Base-by-base conservation (phyloP, 2,329 filamentous ascomycete species). In the Achaetomium macrosporum region DNA sequence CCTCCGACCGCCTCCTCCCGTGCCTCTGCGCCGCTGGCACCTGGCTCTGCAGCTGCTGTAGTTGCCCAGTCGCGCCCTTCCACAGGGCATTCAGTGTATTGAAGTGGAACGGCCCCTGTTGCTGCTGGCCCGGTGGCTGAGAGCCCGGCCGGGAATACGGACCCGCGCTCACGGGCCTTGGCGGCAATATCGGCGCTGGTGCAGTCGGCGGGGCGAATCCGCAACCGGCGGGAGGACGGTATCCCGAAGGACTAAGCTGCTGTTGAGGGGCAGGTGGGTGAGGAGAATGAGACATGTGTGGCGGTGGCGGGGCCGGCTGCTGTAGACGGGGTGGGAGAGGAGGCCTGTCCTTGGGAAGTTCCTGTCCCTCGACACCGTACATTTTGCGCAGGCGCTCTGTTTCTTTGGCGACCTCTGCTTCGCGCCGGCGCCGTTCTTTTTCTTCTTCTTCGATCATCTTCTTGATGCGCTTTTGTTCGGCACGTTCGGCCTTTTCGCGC, bases 321-420 rank as follows among this genome's bases (percentile, higher is more conserved):
- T 43, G 58, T 7, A 35, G 36, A 11, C 53, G 48, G 0, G 56
- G 56, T 1, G 53, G 51, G 2, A 55, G 39, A 5, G 57, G 25
- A 4, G 59, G 51, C 37, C 49, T 40, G 33, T 7, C 61, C 40
- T 60, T 69, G 56, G 61, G 70, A 29, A 70, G 57, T 2, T 68
- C 66, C 62, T 78, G 75, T 0, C 74, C 74, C 47, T 76, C 69
- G 42, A 81, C 73, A 44, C 87, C 87, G 61, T 88, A 91, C 61
- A 85, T 68, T 59, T 75, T 80, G 19, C 81, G 75, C 35, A 99
- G 73, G 1, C 90, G 78, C 66, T 93, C 89, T 0, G 93, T 97
- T 71, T 99, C 92, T 57, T 78, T 79, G 17, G 91, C 84, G 1
- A 91, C 72, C 60, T 81, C 79, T 10, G 76, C 79, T 31, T 84